A percentile compares a stretch with the other conserved stretches of the same genome.
These are phyloP conservation scores for Solanum virginianum DNA, from an alignment of 257 asterid genomes.

Conservation along the genomic window DNA sequence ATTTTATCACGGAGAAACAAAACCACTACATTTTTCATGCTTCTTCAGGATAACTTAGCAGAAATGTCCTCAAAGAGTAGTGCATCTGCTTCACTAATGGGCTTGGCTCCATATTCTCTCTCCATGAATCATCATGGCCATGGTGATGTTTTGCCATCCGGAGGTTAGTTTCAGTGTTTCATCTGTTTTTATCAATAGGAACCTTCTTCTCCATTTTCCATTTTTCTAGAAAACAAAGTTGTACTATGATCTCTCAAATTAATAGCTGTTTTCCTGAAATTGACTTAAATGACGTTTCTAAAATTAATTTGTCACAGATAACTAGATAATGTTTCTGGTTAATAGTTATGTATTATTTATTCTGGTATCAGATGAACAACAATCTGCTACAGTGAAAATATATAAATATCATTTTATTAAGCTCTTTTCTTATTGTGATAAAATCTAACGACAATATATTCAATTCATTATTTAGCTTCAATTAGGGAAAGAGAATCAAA, in stretches of 20 bases:
- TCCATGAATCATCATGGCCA: constrained; percentile 30
- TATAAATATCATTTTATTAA: not conserved
- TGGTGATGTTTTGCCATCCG: constrained; percentile 31
- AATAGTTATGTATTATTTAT: not conserved
- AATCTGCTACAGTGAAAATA: not conserved
- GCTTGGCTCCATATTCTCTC: constrained; percentile 39
- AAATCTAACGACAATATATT: not conserved
- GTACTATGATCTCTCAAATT: not conserved
- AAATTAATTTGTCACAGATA: not conserved
- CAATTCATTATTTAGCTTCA: not conserved
- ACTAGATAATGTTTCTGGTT: not conserved
- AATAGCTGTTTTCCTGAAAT: not conserved
- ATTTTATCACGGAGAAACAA: not conserved
- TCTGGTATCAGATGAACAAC: not conserved
- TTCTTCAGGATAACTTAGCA: constrained; percentile 41
- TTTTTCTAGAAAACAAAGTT: not conserved
- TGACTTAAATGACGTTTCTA: not conserved
- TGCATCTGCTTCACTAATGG: constrained; percentile 41
- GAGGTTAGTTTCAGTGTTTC: constrained; percentile 22
- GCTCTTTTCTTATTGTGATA: not conserved
- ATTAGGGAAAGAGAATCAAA: not conserved
- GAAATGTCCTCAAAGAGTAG: constrained; percentile 44
- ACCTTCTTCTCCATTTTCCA: not conserved
- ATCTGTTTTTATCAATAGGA: not conserved
- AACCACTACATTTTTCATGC: constrained; percentile 9